These are phyloP conservation scores for Leonotis leonurus DNA, from an alignment of 257 asterid species.

Conservation along the genomic window DNA sequence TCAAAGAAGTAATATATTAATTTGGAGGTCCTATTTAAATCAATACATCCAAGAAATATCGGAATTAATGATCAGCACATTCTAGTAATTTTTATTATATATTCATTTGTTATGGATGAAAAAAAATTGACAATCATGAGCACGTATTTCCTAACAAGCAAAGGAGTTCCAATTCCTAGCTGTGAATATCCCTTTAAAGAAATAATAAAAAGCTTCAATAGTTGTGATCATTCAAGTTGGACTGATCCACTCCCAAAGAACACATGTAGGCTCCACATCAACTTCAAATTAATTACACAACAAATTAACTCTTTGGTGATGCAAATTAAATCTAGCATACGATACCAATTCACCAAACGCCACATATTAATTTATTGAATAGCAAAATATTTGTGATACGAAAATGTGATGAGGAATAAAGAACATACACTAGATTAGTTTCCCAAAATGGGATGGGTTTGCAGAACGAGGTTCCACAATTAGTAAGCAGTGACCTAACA, in stretches of 20 bases:
- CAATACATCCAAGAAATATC: too few species aligned
- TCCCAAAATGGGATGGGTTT: slow-evolving; percentile 40
- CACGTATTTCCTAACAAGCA: slow-evolving; percentile 12
- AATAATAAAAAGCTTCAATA: slow-evolving; percentile 4
- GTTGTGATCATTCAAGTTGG: slow-evolving; percentile 16
- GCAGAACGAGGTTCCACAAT: slow-evolving; percentile 47
- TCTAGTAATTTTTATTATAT: not conserved
- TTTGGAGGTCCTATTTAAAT: too few species aligned
- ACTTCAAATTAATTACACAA: not conserved
- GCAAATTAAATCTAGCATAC: slow-evolving; percentile 23
- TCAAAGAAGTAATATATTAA: too few species aligned
- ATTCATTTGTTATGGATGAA: not conserved
- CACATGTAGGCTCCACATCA: not conserved
- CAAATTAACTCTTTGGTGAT: slow-evolving; percentile 11
- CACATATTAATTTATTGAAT: not conserved
- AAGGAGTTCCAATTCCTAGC: slow-evolving; percentile 1
- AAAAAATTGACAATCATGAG: slow-evolving; percentile 12
- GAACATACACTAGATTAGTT: slow-evolving; percentile 50
- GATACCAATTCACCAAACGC: slow-evolving; percentile 18
- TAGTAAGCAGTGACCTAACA: slow-evolving; percentile 51
- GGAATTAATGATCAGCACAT: not conserved
- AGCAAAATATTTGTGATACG: slow-evolving; percentile 25
- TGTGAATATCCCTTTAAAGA: slow-evolving; percentile 5
- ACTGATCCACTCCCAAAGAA: slow-evolving; percentile 11
- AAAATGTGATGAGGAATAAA: slow-evolving; percentile 43